Conservation (phyloP, 345 rosid genomes). For the Gossypioides kirkii region DNA sequence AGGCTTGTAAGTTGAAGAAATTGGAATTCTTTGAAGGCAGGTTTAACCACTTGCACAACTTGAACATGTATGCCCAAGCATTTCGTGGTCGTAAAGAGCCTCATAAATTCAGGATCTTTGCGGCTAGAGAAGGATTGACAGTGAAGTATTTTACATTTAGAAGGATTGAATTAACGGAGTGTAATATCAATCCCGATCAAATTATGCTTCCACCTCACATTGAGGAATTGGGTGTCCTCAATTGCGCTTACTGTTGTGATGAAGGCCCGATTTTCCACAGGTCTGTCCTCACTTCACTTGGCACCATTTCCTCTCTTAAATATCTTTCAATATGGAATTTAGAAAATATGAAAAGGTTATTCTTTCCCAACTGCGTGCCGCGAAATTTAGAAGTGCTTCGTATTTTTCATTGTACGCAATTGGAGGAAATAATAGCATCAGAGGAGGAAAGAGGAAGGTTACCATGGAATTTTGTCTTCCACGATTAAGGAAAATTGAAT, state of each 20-base stretch:
- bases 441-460: background rate
- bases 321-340: rapidly evolving
- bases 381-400: background rate
- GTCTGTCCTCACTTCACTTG: background rate
- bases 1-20: background rate
- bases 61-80: background rate
- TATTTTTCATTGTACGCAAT: rapidly evolving
- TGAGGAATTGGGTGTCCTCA: rapidly evolving
- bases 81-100: background rate
- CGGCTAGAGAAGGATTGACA: rapidly evolving
- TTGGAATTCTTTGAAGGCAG: background rate
- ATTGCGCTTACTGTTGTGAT: rapidly evolving
- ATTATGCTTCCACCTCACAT: background rate
- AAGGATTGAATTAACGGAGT: too few species aligned
- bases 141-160: rapidly evolving
- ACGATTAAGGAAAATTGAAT: rapidly evolving
- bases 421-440: background rate
- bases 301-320: background rate
- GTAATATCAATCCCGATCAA: too few species aligned
- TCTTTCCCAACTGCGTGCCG: background rate
- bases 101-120: rapidly evolving
- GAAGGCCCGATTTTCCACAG: background rate
- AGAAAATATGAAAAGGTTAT: background rate
- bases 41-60: background rate
- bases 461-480: background rate